Conservation (phyloP, 495 filamentous ascomycete species). For the Aspergillus sclerotiicarbonarius region DNA sequence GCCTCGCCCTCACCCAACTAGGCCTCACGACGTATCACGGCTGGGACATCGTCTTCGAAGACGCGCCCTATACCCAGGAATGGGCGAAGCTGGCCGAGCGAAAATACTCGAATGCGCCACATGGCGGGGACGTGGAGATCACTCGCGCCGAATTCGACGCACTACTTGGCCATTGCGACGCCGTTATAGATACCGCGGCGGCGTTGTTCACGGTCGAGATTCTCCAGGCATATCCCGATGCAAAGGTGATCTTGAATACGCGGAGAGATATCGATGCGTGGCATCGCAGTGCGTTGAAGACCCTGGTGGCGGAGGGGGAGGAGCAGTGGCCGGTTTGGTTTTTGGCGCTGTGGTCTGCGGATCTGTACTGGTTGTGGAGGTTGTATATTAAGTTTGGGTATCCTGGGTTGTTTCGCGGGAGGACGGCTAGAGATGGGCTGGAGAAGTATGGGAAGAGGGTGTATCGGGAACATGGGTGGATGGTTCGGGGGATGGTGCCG, state of each 20-base stretch:
- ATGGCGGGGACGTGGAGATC: neutral
- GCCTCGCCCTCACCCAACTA: slow-evolving; percentile 17
- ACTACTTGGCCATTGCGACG: slow-evolving; percentile 11
- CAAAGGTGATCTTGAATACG: slow-evolving; percentile 10
- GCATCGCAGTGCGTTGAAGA: slow-evolving; percentile 32
- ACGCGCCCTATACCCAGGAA: neutral
- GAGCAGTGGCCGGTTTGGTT: slow-evolving; percentile 7
- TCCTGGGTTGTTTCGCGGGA: slow-evolving; percentile 2
- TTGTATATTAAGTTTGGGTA: neutral
- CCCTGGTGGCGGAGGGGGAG: neutral
- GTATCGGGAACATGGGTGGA: slow-evolving; percentile 27
- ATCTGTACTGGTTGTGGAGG: slow-evolving; percentile 18
- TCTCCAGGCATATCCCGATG: slow-evolving; percentile 40
- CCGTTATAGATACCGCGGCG: slow-evolving; percentile 4
- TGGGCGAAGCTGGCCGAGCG: slow-evolving; percentile 15
- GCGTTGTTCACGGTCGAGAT: slow-evolving; percentile 9
- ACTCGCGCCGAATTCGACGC: slow-evolving; percentile 13
- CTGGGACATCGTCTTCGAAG: slow-evolving; percentile 14
- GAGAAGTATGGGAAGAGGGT: slow-evolving; percentile 23
- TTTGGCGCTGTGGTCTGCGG: slow-evolving; percentile 14
- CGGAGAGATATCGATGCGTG: slow-evolving; percentile 11
- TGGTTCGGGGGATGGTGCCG: slow-evolving; percentile 31
- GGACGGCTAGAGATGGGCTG: neutral
- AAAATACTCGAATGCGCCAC: slow-evolving; percentile 7
- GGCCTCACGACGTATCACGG: slow-evolving; percentile 23